Base-by-base conservation (phyloP, 495 filamentous ascomycete genomes). In the Cetradonia linearis region DNA sequence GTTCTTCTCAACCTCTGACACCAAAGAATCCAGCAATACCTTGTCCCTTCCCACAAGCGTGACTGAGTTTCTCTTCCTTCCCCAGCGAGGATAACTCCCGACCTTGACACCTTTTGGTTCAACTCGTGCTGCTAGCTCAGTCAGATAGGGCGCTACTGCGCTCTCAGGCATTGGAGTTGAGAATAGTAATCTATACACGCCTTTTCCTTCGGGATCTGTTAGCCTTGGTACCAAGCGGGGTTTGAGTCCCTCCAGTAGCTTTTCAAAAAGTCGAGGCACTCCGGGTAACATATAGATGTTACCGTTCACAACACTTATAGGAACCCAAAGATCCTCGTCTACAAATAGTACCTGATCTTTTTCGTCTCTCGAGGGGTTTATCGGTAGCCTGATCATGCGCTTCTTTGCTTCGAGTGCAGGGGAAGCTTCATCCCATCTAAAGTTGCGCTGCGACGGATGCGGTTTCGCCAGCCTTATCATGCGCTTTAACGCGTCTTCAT, bases 11-110 rank as follows among this genome's bases (percentile, higher is more conserved):
- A 88, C 83, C 66, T 85, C 81, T 7, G 72, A 61, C 23, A 86
- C 71, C 65, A 88, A 49, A 3, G 72, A 73, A 63, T 87, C 83
- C 70, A 89, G 77, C 60, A 73, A 83, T 16, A 75, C 82, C 65
- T 78, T 73, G 62, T 89, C 82, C 13, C 71, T 78, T 14, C 93
- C 93, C 20, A 96, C 91, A 30, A 98, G 74, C 28, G 93, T 97
- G 33, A 98, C 88, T 0, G 89, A 91, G 69, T 98, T 98, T 31
- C 79, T 78, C 66, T 83, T 83, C 77, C 87, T 92, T 0, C 85
- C 88, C 93, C 91, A 96, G 52, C 89, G 76, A 27, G 93, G 93
- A 73, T 98, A 98, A 68, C 89, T 94, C 9, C 93, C 93, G n/a
- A 98, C 88, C 74, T 96, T 96, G 56, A 98, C 79, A 0, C 88